Percentiles rank a stretch among this genome's conserved stretches.
Evolutionary conservation across 2,329 filamentous ascomycete species (phyloP).

Genomic region (Alternaria sp.): DNA sequence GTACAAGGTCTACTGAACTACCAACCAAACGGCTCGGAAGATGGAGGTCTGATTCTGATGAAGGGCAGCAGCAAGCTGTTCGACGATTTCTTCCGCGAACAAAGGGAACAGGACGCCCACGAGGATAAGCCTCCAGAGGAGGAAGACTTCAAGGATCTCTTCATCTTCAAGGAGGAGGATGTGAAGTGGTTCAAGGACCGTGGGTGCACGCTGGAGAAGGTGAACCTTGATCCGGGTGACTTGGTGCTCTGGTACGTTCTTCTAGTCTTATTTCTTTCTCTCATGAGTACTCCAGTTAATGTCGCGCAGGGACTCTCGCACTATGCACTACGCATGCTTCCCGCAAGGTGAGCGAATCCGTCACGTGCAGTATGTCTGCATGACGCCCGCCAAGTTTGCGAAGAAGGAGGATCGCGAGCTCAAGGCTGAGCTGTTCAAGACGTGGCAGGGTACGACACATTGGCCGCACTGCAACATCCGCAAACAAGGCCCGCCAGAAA

Average conservation of each 20-base stretch:
- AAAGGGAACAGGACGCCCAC: conserved; percentile 19
- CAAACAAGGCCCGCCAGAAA: conserved; percentile 16
- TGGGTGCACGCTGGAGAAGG: conserved; percentile 53
- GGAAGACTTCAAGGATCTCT: conserved; percentile 51
- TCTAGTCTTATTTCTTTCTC: too few relatives aligned
- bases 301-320: too few relatives aligned
- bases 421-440: conserved; percentile 28
- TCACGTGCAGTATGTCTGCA: conserved; percentile 22
- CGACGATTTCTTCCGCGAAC: conserved; percentile 54
- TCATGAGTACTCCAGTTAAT: too few relatives aligned
- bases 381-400: conserved; percentile 25
- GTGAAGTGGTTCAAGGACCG: conserved; percentile 54
- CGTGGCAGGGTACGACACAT: conserved; percentile 31
- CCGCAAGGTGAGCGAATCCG: too few relatives aligned
- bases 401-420: conserved; percentile 26
- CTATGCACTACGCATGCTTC: too few relatives aligned
- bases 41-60: conserved; percentile 59
- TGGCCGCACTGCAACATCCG: conserved; percentile 36
- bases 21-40: conserved; percentile 55
- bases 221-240: conserved; percentile 54
- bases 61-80: conserved; percentile 54
- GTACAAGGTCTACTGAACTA: conserved; percentile 58
- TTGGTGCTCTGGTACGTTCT: background rate
- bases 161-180: conserved; percentile 54
- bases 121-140: conserved; percentile 25